Evolutionary conservation across 2,329 filamentous ascomycete genomes (phyloP), one percentile per base, ranked within the genome.

Genomic region (Hymenoscyphus occultus): DNA sequence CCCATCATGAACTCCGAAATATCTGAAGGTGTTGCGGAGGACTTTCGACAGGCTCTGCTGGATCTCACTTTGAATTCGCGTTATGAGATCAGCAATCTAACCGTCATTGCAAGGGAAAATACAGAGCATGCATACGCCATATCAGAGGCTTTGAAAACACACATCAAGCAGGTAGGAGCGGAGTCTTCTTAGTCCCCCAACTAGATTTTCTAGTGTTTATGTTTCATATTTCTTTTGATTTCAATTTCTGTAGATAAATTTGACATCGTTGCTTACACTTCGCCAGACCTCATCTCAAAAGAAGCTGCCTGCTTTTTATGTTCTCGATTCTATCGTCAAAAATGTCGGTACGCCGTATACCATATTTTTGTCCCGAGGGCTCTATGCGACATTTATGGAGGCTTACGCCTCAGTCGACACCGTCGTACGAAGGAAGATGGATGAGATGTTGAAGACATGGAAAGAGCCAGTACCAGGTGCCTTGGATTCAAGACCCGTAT

Each of bases 341-440:
- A 98, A 99, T 81, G 93, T 99, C 68, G 95, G 95, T 67, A 97
- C 94, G 0, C 95, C 95, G 7, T 99, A 99, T 78, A 98, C 94
- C 0, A 84, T 98, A 13, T 98, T 97, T 77, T 90, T 99, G 70
- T 92, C 93, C 61, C 89, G 92, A 51, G 94, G 94, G 74, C 86
- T 99, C 48, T 98, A 94, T 78, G 86, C 89, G 72, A 98, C 92
- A 4, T 99, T 97, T 76, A 97, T 98, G 93, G 92, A 96, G 73
- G 91, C 95, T 45, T 99, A 98, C 76, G 91, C 90, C 3, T 86
- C 96, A 66, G 93, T 98, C 68, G 93, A 97, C 73, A 85, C 86
- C 68, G 84, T 84, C 66, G 93, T 93, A 28, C 88, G 95, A 69
- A 89, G 89, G 71, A 96, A 96, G 78, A 91, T 99, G 86, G 95